These are phyloP conservation scores for Phytophthora pluvialis DNA, from an alignment of 352 stramenopile genomes.

Conservation along the genomic window DNA sequence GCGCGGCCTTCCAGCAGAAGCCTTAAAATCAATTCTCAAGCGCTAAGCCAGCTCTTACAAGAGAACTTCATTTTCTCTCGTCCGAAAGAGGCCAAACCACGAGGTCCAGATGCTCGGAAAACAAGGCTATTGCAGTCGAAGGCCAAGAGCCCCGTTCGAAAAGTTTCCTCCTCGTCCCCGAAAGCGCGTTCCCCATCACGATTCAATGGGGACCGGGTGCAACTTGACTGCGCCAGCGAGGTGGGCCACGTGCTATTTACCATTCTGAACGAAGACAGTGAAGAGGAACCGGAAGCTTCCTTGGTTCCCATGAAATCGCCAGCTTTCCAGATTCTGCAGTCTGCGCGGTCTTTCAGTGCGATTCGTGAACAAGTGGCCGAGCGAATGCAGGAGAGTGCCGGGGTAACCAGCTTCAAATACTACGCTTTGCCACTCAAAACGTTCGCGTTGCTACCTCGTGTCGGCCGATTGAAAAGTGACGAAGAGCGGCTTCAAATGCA, in stretches of 20 bases:
- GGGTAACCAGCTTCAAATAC: conserved; percentile 13
- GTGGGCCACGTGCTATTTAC: conserved; percentile 45
- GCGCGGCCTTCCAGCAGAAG: conserved; percentile 19
- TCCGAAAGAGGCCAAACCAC: conserved; percentile 23
- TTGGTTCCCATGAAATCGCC: conserved; percentile 26
- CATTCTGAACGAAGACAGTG: conserved; percentile 15
- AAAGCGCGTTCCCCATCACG: conserved; percentile 16
- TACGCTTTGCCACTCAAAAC: conserved; percentile 46
- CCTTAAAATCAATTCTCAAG: conserved; percentile 31
- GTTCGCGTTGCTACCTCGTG: conserved; percentile 49
- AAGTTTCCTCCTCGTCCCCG: conserved; percentile 2
- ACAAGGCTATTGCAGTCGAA: conserved; percentile 10
- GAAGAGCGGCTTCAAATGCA: conserved; percentile 49
- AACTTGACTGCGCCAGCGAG: conserved; percentile 24
- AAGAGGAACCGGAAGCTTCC: not conserved
- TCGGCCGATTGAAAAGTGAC: conserved; percentile 17
- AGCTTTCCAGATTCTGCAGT: conserved; percentile 40
- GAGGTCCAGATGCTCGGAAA: conserved; percentile 7
- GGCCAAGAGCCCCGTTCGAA: conserved; percentile 1
- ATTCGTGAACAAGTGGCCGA: conserved; percentile 25
- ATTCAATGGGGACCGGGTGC: conserved; percentile 3
- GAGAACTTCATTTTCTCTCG: conserved; percentile 80
- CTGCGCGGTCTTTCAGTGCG: conserved; percentile 2
- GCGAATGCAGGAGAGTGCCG: conserved; percentile 1
- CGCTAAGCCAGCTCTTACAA: conserved; percentile 59